Conservation (phyloP, 331 rosid genomes). For the Acacia concinna region DNA sequence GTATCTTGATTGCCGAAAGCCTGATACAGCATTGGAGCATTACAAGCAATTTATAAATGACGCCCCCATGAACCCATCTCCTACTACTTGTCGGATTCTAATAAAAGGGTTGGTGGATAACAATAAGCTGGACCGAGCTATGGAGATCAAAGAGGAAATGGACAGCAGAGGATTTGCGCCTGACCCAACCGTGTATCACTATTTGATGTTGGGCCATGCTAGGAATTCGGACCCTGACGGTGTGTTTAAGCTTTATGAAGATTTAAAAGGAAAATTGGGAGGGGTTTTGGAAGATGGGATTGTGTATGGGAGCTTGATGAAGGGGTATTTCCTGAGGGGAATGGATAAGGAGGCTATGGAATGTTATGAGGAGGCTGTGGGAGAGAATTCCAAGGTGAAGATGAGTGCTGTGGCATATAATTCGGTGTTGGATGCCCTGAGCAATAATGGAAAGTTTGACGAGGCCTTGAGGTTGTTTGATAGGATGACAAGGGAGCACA, state of each 20-base stretch:
- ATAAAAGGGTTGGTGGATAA: constrained; percentile 9
- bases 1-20: constrained; percentile 11
- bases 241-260: constrained; percentile 1
- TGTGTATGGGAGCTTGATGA: constrained; percentile 19
- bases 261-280: not conserved
- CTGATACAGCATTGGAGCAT: constrained; percentile 19
- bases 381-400: constrained; percentile 15
- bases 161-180: constrained; percentile 46
- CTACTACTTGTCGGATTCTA: not conserved
- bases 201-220: constrained; percentile 61
- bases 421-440: constrained; percentile 65
- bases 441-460: constrained; percentile 55
- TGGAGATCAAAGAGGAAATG: constrained; percentile 70
- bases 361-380: constrained; percentile 14
- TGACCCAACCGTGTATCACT: constrained; percentile 51
- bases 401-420: constrained; percentile 46
- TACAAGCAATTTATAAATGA: constrained; percentile 16
- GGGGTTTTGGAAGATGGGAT: not conserved
- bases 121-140: constrained; percentile 33
- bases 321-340: constrained; percentile 14
- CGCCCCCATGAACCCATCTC: constrained; percentile 15
- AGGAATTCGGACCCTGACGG: constrained; percentile 38
- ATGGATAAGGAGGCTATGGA: constrained; percentile 19
- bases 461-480: constrained; percentile 59
- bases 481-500: constrained; percentile 52